Conservation (phyloP, 371 early-diverging fungal species). For the Actinomortierella ambigua region DNA sequence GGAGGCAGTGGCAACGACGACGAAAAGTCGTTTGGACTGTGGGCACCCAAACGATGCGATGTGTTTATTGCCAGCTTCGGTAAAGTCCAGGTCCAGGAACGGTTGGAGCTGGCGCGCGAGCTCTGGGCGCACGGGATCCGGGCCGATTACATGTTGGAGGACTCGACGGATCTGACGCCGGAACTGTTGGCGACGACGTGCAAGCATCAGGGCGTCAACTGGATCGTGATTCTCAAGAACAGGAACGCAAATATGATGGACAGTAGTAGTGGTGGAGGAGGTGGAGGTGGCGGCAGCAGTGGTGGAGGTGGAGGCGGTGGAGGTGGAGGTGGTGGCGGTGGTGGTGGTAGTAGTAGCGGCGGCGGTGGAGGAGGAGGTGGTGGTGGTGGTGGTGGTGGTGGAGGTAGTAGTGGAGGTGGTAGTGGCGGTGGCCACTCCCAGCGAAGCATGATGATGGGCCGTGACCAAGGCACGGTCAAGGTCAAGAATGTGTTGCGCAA, state of each 20-base stretch:
- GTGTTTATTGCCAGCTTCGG: slow-evolving; percentile 85
- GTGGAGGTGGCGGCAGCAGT: neutral
- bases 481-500: slow-evolving; percentile 73
- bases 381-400: neutral
- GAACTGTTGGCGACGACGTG: slow-evolving; percentile 68
- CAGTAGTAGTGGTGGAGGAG: slow-evolving; percentile 10
- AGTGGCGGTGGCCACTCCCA: slow-evolving; percentile 1
- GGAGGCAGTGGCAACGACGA: slow-evolving; percentile 19
- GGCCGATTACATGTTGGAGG: slow-evolving; percentile 78
- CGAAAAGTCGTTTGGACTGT: slow-evolving; percentile 38
- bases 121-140: slow-evolving; percentile 76
- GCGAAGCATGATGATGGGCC: slow-evolving; percentile 25
- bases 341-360: no score
- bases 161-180: slow-evolving; percentile 66
- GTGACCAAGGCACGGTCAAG: slow-evolving; percentile 58
- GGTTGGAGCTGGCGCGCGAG: slow-evolving; percentile 73
- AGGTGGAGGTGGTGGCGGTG: slow-evolving; percentile 6
- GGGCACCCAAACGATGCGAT: slow-evolving; percentile 61
- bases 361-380: slow-evolving; percentile 13
- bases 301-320: no score
- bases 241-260: slow-evolving; percentile 51
- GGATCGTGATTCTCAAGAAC: slow-evolving; percentile 80
- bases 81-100: slow-evolving; percentile 69
- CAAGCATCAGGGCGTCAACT: slow-evolving; percentile 75
- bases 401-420: slow-evolving; percentile 9